These are phyloP conservation scores for Mortierella sp. DNA, from an alignment of 371 early-diverging fungal genomes.

Conservation along the genomic window DNA sequence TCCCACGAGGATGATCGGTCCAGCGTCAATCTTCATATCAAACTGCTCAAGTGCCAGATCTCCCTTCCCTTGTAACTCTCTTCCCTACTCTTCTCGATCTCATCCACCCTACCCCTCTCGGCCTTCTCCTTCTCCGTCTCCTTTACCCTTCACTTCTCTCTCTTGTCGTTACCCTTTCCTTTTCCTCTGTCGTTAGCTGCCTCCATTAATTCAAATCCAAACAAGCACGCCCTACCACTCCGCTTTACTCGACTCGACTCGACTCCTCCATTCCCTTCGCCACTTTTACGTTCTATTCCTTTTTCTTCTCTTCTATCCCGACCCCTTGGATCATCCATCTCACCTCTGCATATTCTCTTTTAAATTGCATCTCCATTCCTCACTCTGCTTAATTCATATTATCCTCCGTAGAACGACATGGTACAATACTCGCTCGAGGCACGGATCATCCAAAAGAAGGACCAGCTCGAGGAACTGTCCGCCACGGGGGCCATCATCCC, in stretches of 20 bases:
- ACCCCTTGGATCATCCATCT: too few relatives aligned
- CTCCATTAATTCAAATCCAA: too few relatives aligned
- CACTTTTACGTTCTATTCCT: too few relatives aligned
- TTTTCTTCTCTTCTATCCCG: too few relatives aligned
- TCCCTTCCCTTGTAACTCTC: neutral
- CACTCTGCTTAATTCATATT: too few relatives aligned
- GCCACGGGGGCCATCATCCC: constrained; percentile 22
- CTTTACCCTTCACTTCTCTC: neutral
- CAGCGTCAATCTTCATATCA: neutral
- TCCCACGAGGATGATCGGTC: neutral
- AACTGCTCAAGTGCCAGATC: neutral
- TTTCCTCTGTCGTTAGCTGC: too few relatives aligned
- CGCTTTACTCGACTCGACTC: too few relatives aligned
- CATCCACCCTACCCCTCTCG: neutral
- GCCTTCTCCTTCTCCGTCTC: neutral
- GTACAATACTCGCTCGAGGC: constrained; percentile 34
- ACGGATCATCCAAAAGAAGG: constrained; percentile 51
- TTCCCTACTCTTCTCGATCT: neutral
- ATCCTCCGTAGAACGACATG: constrained; percentile 21
- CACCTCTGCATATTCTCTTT: too few relatives aligned
- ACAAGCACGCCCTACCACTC: too few relatives aligned
- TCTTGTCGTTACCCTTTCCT: neutral
- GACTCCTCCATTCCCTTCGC: too few relatives aligned
- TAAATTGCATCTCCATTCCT: too few relatives aligned
- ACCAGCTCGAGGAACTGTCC: constrained; percentile 48